Evolutionary conservation across 1,139 yeast species (phyloP).

Genomic region (Meyerozyma athensensis): DNA sequence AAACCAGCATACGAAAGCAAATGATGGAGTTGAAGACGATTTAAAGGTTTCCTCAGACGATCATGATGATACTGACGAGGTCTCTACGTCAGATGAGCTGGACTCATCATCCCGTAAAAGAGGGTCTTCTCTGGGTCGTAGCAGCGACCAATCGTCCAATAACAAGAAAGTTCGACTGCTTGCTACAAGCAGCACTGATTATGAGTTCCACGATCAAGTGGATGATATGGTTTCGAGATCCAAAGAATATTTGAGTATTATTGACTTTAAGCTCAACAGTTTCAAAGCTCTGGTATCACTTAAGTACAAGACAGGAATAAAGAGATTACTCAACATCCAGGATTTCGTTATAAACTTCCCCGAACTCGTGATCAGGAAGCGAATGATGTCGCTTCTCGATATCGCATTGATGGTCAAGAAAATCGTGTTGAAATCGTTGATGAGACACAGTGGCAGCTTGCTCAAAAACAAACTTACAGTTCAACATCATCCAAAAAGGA

Average conservation of each 20-base stretch:
- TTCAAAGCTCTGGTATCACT: slow-evolving; percentile 52
- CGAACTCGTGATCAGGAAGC: slow-evolving; percentile 40
- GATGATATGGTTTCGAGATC: slow-evolving; percentile 59
- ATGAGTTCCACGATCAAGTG: slow-evolving; percentile 35
- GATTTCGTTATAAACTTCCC: slow-evolving; percentile 55
- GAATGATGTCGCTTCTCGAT: slow-evolving; percentile 52
- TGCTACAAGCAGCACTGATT: slow-evolving; percentile 8
- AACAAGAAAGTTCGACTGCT: not conserved
- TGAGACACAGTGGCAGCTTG: slow-evolving; percentile 57
- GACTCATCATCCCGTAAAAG: slow-evolving; percentile 1
- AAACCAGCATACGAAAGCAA: slow-evolving; percentile 9
- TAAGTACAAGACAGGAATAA: slow-evolving; percentile 50
- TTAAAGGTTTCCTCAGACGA: slow-evolving; percentile 8
- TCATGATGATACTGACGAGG: slow-evolving; percentile 9
- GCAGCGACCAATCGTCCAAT: not conserved
- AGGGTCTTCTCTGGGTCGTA: not conserved
- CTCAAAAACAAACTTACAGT: slow-evolving; percentile 48
- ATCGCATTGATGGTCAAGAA: slow-evolving; percentile 49
- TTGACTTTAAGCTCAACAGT: slow-evolving; percentile 42
- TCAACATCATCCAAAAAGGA: slow-evolving; percentile 15
- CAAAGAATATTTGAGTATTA: slow-evolving; percentile 52
- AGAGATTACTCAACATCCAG: slow-evolving; percentile 56
- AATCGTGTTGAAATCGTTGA: slow-evolving; percentile 44
- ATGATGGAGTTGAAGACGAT: slow-evolving; percentile 10
- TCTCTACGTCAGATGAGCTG: not conserved